Base-by-base conservation (phyloP, 2,329 filamentous ascomycete species). In the Dendrostoma leiphaemia region DNA sequence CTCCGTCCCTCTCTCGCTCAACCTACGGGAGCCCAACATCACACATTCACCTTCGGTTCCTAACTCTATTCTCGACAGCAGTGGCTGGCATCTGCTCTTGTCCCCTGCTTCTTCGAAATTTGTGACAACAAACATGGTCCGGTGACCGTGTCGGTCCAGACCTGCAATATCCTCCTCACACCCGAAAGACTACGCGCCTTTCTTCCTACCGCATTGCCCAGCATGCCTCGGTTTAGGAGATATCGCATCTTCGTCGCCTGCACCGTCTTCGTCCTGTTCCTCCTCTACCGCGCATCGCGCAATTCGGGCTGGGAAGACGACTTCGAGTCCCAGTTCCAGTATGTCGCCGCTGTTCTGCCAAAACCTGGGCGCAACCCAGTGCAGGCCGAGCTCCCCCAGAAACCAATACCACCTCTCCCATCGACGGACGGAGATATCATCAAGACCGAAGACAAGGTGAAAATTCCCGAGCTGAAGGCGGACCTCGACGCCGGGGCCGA, bases 161-260 rank as follows among this genome's bases (percentile, higher is more conserved):
- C 21, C 38, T n/a, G 3, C 21, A 40, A n/a, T n/a, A n/a, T n/a
- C n/a, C n/a, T n/a, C n/a, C n/a, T n/a, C n/a, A n/a, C n/a, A n/a
- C n/a, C n/a, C n/a, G n/a, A n/a, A n/a, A n/a, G n/a, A n/a, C n/a
- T n/a, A n/a, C n/a, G n/a, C n/a, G n/a, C n/a, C n/a, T n/a, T n/a
- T n/a, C n/a, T n/a, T n/a, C n/a, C n/a, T n/a, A n/a, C n/a, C n/a
- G 28, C 3, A 19, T 23, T 34, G 9, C 10, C 13, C 31, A 35
- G 12, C 28, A 51, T 41, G 35, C 29, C 38, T 24, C 40, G 38
- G 5, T 35, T 80, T 59, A 71, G 85, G 62, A 76, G 84, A 65
- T 86, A 86, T 64, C 80, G 85, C 56, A 73, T 84, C 54, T 84
- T 86, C 58, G 67, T 83, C 31, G 65, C 83, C 57, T 78, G 79